These are phyloP conservation scores for carrot (Daucus carota) DNA, from an alignment of 129 eudicot species.

Conservation along the genomic window DNA sequence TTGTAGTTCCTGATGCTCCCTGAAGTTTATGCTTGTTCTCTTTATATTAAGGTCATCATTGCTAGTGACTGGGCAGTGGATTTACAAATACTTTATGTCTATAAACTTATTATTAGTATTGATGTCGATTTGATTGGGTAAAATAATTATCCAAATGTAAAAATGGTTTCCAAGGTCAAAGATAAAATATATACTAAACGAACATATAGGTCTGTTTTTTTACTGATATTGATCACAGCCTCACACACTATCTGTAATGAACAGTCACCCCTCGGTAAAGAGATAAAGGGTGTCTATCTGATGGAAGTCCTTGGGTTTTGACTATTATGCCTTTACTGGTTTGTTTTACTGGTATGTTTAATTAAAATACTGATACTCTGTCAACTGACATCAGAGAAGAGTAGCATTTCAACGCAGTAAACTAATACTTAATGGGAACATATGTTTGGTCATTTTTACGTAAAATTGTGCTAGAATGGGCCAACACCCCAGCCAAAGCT, in stretches of 20 bases:
- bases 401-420: background rate
- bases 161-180: background rate
- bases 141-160: background rate
- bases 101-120: background rate
- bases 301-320: background rate
- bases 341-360: background rate
- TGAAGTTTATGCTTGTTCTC: background rate
- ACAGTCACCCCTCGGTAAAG: background rate
- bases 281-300: background rate
- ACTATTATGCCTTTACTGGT: background rate
- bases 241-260: background rate
- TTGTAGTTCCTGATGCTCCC: background rate
- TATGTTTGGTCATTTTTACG: background rate
- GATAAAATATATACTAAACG: background rate
- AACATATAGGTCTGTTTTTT: no score
- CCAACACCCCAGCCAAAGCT: background rate
- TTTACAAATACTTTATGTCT: background rate
- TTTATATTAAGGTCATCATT: background rate
- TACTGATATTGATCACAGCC: background rate
- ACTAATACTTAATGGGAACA: background rate
- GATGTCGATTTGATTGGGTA: background rate
- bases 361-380: background rate
- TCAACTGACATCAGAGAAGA: background rate
- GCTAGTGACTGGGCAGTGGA: background rate
- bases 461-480: background rate